Percentiles rank a stretch among this genome's conserved stretches.
Conservation (phyloP, 75 land plant species). For the Cryptomeria japonica region DNA sequence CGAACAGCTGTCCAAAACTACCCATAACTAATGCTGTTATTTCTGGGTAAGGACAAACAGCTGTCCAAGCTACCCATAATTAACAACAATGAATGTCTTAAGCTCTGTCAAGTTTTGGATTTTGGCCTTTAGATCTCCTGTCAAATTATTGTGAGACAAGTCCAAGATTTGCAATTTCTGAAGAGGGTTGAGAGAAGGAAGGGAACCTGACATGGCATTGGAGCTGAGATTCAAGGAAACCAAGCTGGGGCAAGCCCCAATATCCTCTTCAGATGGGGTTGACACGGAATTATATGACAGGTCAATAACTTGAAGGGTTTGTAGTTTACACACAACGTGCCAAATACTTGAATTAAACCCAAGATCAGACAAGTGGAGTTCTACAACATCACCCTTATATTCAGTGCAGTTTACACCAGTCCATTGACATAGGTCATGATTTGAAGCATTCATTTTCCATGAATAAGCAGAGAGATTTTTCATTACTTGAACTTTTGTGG, state of each 20-base stretch:
- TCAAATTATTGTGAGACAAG: slow-evolving; percentile 15
- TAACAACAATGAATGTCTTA: slow-evolving; percentile 2
- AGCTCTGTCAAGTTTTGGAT: slow-evolving; percentile 17
- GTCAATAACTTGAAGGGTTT: neutral
- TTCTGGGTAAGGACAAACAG: too few relatives aligned
- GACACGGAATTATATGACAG: neutral
- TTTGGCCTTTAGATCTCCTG: slow-evolving; percentile 6
- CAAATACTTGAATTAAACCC: neutral
- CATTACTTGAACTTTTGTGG: neutral
- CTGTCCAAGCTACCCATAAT: too few relatives aligned
- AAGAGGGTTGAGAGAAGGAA: slow-evolving; percentile 13
- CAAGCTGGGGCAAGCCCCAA: neutral
- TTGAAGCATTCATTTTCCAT: too few relatives aligned
- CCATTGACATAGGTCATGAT: neutral
- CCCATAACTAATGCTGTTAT: too few relatives aligned
- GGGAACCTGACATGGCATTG: slow-evolving; percentile 27
- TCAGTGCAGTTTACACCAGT: neutral
- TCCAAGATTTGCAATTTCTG: slow-evolving; percentile 16
- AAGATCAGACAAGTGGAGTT: neutral
- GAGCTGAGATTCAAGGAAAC: slow-evolving; percentile 22
- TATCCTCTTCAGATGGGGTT: neutral
- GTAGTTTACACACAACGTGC: neutral
- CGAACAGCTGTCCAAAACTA: too few relatives aligned
- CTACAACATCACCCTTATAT: neutral
- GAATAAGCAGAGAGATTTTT: neutral